Evolutionary conservation across 495 filamentous ascomycete species (phyloP).

Genomic region (Penicillium malachiteum): DNA sequence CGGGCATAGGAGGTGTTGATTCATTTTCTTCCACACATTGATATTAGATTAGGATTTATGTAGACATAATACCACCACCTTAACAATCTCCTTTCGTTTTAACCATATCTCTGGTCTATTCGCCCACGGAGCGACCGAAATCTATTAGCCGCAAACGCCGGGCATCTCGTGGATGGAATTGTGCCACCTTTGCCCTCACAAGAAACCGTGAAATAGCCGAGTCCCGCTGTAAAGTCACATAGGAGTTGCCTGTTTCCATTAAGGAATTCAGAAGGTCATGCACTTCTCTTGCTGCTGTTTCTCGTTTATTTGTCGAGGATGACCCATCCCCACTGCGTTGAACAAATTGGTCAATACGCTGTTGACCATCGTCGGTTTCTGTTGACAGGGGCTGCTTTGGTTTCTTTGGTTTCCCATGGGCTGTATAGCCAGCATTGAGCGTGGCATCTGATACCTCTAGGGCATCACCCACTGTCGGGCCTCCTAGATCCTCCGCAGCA

Average conservation of each 20-base stretch:
- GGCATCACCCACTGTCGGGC: constrained; percentile 77
- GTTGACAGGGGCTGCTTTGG: constrained; percentile 37
- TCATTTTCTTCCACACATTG: constrained; percentile 7
- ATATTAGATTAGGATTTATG: constrained; percentile 14
- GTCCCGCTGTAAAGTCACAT: constrained; percentile 69
- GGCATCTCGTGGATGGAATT: constrained; percentile 84
- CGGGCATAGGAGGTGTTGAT: not conserved
- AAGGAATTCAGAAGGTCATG: constrained; percentile 63
- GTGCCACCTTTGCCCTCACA: constrained; percentile 78
- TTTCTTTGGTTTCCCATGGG: constrained; percentile 68
- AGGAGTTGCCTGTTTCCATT: constrained; percentile 61
- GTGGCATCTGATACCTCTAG: constrained; percentile 60
- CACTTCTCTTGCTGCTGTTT: constrained; percentile 65
- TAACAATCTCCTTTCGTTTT: too few species aligned
- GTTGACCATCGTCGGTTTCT: constrained; percentile 53
- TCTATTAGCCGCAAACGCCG: constrained; percentile 73
- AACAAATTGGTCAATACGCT: constrained; percentile 74
- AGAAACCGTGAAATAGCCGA: constrained; percentile 82
- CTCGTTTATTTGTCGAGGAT: constrained; percentile 53
- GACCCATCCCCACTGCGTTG: constrained; percentile 39
- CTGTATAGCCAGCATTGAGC: constrained; percentile 68
- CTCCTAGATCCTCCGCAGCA: constrained; percentile 82
- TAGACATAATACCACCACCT: constrained; percentile 20
- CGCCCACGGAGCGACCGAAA: constrained; percentile 76
- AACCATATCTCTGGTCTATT: constrained; percentile 32